Percentiles rank a stretch among this genome's conserved stretches.
These are phyloP conservation scores for Dispira simplex DNA, from an alignment of 192 early-diverging fungal genomes.

Conservation along the genomic window DNA sequence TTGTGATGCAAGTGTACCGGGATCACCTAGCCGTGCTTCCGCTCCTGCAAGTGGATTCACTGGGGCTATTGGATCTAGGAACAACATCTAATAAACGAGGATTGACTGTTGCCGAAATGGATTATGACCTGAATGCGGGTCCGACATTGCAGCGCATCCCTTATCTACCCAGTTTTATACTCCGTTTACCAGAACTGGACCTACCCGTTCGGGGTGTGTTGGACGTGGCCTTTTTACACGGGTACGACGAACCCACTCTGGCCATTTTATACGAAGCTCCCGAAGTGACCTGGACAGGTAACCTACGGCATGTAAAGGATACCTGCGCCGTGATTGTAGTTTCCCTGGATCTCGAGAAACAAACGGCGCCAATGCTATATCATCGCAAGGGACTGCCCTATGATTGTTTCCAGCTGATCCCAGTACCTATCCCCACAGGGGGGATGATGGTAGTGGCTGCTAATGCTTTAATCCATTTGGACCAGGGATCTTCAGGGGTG, in stretches of 20 bases:
- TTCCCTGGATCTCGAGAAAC: constrained; percentile 66
- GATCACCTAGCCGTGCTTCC: constrained; percentile 85
- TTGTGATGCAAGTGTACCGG: constrained; percentile 72
- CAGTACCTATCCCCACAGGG: constrained; percentile 70
- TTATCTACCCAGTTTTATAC: constrained; percentile 54
- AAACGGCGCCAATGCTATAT: constrained; percentile 70
- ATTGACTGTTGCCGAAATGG: background rate
- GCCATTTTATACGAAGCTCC: constrained; percentile 78
- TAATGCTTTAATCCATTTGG: constrained; percentile 72
- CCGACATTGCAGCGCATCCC: constrained; percentile 21
- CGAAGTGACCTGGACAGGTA: constrained; percentile 75
- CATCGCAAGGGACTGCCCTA: constrained; percentile 62
- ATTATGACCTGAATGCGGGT: background rate
- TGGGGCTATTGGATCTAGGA: constrained; percentile 12
- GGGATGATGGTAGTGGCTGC: constrained; percentile 68
- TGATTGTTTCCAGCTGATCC: constrained; percentile 50
- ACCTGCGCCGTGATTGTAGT: constrained; percentile 62
- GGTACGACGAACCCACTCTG: constrained; percentile 86
- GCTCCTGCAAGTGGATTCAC: constrained; percentile 47
- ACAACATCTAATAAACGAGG: background rate
- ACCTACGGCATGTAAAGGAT: constrained; percentile 33
- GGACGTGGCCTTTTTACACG: constrained; percentile 82
- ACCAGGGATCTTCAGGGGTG: constrained; percentile 68
- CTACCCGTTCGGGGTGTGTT: constrained; percentile 56
- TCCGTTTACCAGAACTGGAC: constrained; percentile 41